Evolutionary conservation across 805 yeast species (phyloP), one percentile per base, ranked within the genome.

Genomic region (Kluyveromyces wickerhamii): DNA sequence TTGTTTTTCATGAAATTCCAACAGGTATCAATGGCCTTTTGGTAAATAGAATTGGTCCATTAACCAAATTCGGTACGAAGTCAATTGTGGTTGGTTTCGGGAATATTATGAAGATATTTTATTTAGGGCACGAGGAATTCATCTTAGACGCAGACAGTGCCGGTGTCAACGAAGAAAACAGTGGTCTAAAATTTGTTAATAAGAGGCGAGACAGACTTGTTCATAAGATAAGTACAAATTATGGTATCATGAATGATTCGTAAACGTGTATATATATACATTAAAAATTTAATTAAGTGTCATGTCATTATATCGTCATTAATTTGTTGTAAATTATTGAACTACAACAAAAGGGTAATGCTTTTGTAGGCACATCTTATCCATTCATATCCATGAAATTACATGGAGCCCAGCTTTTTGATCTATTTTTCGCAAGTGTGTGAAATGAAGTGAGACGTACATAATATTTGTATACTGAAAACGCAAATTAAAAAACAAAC

Each of bases 11-110:
- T 47, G 74, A 74, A 23, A 70, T 85, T 9, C 77, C 80, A 3
- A 62, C 61, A 21, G 63, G 64, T 4, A 57, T 64, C 3, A 59
- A 59, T 35, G 71, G 73, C 5, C 55, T 78, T 29, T 49, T 77
- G 25, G 69, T 74, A 11, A 71, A 75, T 37, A 63, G 67, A 16
- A 62, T 81, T 32, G 81, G 77, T 1, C 79, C 81, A 10, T 71
- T 79, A 21, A 67, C 67, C 20, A 76, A 74, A 48, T 82, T 79
- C 51, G 95, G 95, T 0, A 84, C 74, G 50, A 83, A 84, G 47
- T 71, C 92, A 0, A 73, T 83, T 14, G 78, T 82, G 24, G 78
- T 80, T 17, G 77, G 77, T 17, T 79, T 82, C 54, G 94, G 92
- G 20, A 79, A 79, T 44, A 55, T 72, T 12, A 70, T 85, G 69